These are phyloP conservation scores for Cercophora scortea DNA, from an alignment of 495 filamentous ascomycete genomes.

Conservation along the genomic window DNA sequence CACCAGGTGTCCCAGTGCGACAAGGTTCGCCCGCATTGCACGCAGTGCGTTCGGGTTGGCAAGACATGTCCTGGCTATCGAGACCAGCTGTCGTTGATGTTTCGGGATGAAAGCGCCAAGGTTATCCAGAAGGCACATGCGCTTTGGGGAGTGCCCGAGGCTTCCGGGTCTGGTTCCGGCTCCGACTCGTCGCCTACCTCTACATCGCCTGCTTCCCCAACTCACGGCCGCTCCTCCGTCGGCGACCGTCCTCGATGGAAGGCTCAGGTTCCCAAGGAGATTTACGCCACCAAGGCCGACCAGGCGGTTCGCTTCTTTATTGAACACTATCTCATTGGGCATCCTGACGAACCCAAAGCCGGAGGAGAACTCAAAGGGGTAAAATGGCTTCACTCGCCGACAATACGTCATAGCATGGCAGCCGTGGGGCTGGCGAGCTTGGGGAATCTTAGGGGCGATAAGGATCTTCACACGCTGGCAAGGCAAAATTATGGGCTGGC, in stretches of 20 bases:
- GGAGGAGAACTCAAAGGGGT: slow-evolving; percentile 19
- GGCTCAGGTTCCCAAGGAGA: slow-evolving; percentile 9
- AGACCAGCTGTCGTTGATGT: slow-evolving; percentile 60
- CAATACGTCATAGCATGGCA: slow-evolving; percentile 33
- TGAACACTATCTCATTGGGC: slow-evolving; percentile 37
- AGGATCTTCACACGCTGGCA: slow-evolving; percentile 27
- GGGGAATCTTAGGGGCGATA: slow-evolving; percentile 36
- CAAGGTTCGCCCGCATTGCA: slow-evolving; percentile 54
- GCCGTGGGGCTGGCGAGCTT: slow-evolving; percentile 38
- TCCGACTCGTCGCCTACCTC: slow-evolving; percentile 24
- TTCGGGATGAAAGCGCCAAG: slow-evolving; percentile 63
- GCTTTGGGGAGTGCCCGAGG: slow-evolving; percentile 34
- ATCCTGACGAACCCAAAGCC: slow-evolving; percentile 36
- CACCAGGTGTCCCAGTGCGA: slow-evolving; percentile 46
- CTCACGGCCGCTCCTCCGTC: slow-evolving; percentile 1
- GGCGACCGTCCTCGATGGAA: neutral
- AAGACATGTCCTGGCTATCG: slow-evolving; percentile 62
- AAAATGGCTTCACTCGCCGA: slow-evolving; percentile 18
- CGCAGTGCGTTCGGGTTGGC: slow-evolving; percentile 51
- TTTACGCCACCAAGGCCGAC: slow-evolving; percentile 25
- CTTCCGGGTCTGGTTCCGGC: slow-evolving; percentile 8
- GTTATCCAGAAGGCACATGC: slow-evolving; percentile 57
- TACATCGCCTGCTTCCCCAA: neutral
- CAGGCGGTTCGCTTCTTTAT: slow-evolving; percentile 40
- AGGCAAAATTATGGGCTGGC: slow-evolving; percentile 36